Conservation (phyloP, 2,329 filamentous ascomycete genomes). For the Apiospora saccharicola region DNA sequence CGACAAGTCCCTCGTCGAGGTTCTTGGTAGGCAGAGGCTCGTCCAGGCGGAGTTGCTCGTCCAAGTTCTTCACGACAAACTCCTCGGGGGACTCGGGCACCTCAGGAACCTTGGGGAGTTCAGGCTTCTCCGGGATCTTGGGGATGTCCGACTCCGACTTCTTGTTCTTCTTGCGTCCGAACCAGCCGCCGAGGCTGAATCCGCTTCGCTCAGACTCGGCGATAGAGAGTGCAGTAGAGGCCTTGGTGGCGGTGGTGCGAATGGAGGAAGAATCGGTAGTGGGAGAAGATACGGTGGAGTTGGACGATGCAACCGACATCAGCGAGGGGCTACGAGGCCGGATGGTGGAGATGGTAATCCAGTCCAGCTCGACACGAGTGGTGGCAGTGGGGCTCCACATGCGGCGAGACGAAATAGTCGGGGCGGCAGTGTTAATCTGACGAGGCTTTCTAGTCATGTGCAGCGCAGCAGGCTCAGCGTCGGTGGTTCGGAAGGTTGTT, state of each 20-base stretch:
- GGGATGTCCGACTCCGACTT: slow-evolving; percentile 29
- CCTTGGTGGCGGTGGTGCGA: slow-evolving; percentile 33
- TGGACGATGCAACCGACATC: slow-evolving; percentile 32
- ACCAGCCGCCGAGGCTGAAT: slow-evolving; percentile 36
- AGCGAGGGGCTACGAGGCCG: slow-evolving; percentile 35
- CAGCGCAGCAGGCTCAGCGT: slow-evolving; percentile 44
- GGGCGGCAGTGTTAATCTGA: slow-evolving; percentile 32
- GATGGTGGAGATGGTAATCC: slow-evolving; percentile 39
- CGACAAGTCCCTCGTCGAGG: slow-evolving; percentile 24
- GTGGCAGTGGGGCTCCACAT: slow-evolving; percentile 34
- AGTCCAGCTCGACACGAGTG: slow-evolving; percentile 35
- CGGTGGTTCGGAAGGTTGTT: slow-evolving; percentile 42
- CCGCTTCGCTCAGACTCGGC: slow-evolving; percentile 31
- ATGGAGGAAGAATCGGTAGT: slow-evolving; percentile 33
- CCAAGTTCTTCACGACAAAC: slow-evolving; percentile 36
- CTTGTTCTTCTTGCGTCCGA: slow-evolving; percentile 35
- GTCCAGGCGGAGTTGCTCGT: slow-evolving; percentile 29
- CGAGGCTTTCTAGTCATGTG: slow-evolving; percentile 45
- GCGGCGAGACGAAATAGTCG: slow-evolving; percentile 36
- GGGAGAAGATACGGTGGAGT: slow-evolving; percentile 32
- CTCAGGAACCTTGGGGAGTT: slow-evolving; percentile 32
- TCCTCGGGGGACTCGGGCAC: slow-evolving; percentile 23
- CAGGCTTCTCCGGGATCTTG: slow-evolving; percentile 27
- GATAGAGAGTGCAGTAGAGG: slow-evolving; percentile 28
- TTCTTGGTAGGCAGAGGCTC: slow-evolving; percentile 28